Evolutionary conservation across 805 yeast species (phyloP).

Genomic region (Saccharomyces paradoxus): DNA sequence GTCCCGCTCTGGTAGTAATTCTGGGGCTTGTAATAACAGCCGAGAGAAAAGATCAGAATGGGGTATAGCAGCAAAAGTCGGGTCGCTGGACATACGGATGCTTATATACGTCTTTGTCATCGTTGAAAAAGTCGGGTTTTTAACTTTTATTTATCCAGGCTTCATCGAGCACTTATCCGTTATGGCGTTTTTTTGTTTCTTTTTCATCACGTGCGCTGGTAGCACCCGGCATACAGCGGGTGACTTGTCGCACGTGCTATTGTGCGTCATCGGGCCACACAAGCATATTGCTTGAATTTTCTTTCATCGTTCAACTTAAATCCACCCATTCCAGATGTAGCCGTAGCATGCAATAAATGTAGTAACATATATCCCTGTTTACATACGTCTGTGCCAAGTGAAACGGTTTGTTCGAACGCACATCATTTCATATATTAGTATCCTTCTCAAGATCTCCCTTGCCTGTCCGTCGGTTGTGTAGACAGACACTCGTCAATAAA

Average conservation of each 20-base stretch:
- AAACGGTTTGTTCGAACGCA: not conserved
- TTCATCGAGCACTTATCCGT: not conserved
- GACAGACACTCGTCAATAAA: not conserved
- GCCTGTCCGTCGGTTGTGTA: not conserved
- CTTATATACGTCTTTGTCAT: not conserved
- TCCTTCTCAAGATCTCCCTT: not conserved
- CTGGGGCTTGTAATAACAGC: not conserved
- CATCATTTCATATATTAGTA: not conserved
- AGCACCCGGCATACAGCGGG: not conserved
- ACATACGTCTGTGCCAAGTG: not conserved
- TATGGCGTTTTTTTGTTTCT: not conserved
- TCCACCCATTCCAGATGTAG: not conserved
- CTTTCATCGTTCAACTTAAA: not conserved
- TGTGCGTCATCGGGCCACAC: not conserved
- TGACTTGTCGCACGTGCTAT: not conserved
- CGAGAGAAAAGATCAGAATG: not conserved
- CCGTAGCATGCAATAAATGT: not conserved
- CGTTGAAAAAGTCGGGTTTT: not conserved
- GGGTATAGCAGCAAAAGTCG: not conserved
- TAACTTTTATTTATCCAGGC: not conserved
- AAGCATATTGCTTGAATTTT: not conserved
- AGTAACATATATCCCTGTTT: not conserved
- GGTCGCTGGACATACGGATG: not conserved
- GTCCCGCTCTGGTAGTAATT: not conserved
- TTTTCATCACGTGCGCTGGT: not conserved